phyloP scores from a whole-genome alignment of 1,284 basidiomycete species.

The Stygiomarasmius scandens region DNA sequence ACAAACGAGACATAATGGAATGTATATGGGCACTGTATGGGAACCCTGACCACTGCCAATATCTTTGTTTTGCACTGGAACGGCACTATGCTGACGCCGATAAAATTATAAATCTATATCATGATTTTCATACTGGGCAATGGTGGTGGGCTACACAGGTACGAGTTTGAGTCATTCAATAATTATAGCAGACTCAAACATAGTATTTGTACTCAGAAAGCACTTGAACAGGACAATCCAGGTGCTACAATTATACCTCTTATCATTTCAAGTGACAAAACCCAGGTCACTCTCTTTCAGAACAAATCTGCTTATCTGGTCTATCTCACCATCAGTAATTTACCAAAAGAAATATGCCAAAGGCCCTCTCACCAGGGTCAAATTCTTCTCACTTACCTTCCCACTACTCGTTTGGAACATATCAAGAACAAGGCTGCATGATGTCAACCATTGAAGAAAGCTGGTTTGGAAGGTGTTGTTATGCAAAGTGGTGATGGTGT shows the following conservation, averaged over 20 bases:
- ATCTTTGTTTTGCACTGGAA: slow-evolving; percentile 1
- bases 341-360: no score
- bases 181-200: no score
- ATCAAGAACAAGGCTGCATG: no score
- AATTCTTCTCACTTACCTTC: no score
- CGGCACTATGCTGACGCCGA: neutral
- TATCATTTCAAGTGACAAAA: no score
- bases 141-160: slow-evolving; percentile 7
- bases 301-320: no score
- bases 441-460: slow-evolving; percentile 25
- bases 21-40: slow-evolving; percentile 7
- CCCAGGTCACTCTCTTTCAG: no score
- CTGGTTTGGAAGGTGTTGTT: slow-evolving; percentile 24
- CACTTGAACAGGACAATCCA: slow-evolving; percentile 28
- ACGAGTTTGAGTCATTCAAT: no score
- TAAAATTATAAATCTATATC: neutral
- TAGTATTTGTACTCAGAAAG: no score
- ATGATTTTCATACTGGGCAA: slow-evolving; percentile 3
- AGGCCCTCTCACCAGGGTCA: no score
- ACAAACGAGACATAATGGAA: slow-evolving; percentile 7
- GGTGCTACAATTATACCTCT: slow-evolving; percentile 43
- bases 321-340: no score
- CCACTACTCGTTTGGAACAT: no score
- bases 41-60: neutral
- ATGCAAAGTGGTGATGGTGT: slow-evolving; percentile 24